These are phyloP conservation scores for Pseudoscleropodium purum DNA, from an alignment of 225 moss, liverwort and hornwort genomes.

Conservation along the genomic window DNA sequence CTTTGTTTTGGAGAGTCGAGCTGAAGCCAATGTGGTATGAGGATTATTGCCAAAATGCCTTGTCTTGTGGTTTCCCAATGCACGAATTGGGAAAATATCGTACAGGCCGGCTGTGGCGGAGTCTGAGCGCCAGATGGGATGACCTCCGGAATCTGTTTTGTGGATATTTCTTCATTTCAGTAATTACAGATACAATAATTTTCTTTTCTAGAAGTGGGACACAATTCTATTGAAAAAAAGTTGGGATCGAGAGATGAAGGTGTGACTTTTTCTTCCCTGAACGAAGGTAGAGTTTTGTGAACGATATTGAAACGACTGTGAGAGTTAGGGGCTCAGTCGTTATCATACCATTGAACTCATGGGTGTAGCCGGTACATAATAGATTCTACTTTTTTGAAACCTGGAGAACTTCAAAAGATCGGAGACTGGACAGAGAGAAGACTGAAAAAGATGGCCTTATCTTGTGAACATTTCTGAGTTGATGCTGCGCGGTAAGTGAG, in stretches of 20 bases:
- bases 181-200: background rate
- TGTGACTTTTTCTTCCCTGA: background rate
- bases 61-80: background rate
- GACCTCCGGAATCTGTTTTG: background rate
- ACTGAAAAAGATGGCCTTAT: background rate
- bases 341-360: background rate
- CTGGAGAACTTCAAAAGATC: background rate
- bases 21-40: constrained; percentile 3
- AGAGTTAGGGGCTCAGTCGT: background rate
- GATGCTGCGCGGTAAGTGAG: background rate
- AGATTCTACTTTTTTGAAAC: background rate
- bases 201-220: background rate
- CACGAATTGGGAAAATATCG: background rate
- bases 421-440: background rate
- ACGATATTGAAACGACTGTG: background rate
- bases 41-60: background rate
- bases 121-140: background rate
- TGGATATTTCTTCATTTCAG: background rate
- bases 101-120: background rate
- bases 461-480: background rate
- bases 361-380: background rate
- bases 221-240: background rate
- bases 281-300: background rate
- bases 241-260: background rate
- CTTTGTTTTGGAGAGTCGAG: background rate